Evolutionary conservation across 1,139 yeast genomes (phyloP).

Genomic region (Candida buenavistaensis): DNA sequence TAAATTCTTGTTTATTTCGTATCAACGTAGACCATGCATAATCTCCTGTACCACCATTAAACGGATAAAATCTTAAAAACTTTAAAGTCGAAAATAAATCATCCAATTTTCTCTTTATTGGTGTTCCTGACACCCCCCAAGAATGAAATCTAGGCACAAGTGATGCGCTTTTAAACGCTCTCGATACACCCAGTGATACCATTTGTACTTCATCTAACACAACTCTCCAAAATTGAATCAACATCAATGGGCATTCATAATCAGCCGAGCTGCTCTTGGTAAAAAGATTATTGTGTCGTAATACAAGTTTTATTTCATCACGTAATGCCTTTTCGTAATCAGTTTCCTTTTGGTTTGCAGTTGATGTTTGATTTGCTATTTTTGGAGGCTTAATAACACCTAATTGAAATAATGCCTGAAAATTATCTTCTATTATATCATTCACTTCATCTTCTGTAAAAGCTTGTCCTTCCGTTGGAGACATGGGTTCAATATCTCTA

Average conservation of each 20-base stretch:
- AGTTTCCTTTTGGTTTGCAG: conserved; percentile 23
- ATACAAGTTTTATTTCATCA: conserved; percentile 36
- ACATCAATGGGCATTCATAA: conserved; percentile 78
- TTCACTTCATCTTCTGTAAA: conserved; percentile 1
- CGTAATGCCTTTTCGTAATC: conserved; percentile 39
- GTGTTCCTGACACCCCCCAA: conserved; percentile 98
- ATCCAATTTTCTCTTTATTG: conserved; percentile 63
- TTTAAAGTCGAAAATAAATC: conserved; percentile 72
- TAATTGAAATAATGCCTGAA: conserved; percentile 30
- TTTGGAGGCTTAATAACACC: conserved; percentile 26
- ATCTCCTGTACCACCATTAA: conserved; percentile 42
- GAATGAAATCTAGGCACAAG: conserved; percentile 82
- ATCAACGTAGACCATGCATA: conserved; percentile 36
- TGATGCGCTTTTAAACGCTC: conserved; percentile 79
- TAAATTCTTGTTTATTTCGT: conserved; percentile 39
- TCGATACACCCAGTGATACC: conserved; percentile 72
- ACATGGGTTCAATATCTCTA: background rate
- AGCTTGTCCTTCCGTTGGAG: background rate
- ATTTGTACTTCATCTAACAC: conserved; percentile 92
- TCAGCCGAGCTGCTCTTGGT: conserved; percentile 35
- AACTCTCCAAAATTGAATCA: conserved; percentile 87
- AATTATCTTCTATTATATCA: conserved; percentile 20
- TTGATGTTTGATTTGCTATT: conserved; percentile 24
- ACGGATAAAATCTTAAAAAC: conserved; percentile 69
- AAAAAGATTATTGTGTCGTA: conserved; percentile 30